Conservation (phyloP, 2,329 filamentous ascomycete species). For the Raffaelea ambrosiae region DNA sequence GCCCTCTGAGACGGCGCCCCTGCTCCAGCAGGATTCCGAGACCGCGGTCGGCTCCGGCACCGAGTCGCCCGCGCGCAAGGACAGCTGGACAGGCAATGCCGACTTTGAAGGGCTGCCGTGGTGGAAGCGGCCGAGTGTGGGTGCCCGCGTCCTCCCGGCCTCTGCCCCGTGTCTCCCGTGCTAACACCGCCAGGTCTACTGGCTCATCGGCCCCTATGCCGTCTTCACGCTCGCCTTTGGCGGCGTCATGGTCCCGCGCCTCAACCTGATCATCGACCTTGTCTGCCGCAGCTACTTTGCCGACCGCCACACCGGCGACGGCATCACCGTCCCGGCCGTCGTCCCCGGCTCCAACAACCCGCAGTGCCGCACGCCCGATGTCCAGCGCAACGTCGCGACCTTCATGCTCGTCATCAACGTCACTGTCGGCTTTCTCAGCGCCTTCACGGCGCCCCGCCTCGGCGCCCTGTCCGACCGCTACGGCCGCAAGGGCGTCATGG, state of each 20-base stretch:
- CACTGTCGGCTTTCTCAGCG: slow-evolving; percentile 67
- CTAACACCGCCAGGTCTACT: slow-evolving; percentile 55
- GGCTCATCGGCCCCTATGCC: slow-evolving; percentile 73
- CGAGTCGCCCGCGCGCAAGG: slow-evolving; percentile 6
- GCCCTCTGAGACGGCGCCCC: too few species aligned
- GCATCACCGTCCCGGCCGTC: slow-evolving; percentile 53
- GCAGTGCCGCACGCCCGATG: slow-evolving; percentile 66
- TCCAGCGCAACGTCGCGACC: slow-evolving; percentile 67
- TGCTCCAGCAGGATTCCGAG: too few species aligned
- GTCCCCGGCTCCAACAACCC: slow-evolving; percentile 61
- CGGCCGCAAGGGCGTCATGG: slow-evolving; percentile 68
- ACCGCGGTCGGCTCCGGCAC: too few species aligned
- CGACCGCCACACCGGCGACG: slow-evolving; percentile 54
- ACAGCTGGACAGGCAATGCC: slow-evolving; percentile 37
- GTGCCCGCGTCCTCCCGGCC: background rate
- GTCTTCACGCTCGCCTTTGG: slow-evolving; percentile 82
- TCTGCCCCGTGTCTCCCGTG: background rate
- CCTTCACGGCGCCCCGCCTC: slow-evolving; percentile 72
- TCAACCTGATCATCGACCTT: slow-evolving; percentile 77
- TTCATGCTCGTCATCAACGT: slow-evolving; percentile 73
- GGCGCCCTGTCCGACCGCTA: slow-evolving; percentile 81
- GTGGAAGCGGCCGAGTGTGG: slow-evolving; percentile 55
- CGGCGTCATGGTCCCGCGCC: slow-evolving; percentile 73
- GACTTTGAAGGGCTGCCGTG: slow-evolving; percentile 56
- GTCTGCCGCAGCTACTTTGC: slow-evolving; percentile 78